Percentiles rank a stretch among this genome's conserved stretches.
Conservation (phyloP, 2,329 filamentous ascomycete genomes). For the Ceratocystis smalleyi region DNA sequence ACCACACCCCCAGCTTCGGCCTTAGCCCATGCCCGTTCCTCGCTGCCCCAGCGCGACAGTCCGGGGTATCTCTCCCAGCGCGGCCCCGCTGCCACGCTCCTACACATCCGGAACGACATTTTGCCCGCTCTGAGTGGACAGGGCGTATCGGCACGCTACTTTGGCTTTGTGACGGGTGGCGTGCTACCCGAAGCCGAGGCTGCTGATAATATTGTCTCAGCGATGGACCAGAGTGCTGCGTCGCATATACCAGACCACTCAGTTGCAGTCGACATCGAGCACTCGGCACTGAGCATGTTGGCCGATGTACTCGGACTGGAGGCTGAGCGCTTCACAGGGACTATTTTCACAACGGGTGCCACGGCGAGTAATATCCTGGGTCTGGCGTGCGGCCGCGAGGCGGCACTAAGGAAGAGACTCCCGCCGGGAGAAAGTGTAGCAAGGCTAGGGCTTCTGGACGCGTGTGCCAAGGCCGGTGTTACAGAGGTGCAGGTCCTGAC, state of each 20-base stretch:
- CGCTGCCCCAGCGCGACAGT: not conserved
- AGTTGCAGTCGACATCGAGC: conserved; percentile 61
- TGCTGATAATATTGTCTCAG: conserved; percentile 70
- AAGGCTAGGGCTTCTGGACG: conserved; percentile 52
- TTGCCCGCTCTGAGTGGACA: conserved; percentile 50
- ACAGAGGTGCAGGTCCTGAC: conserved; percentile 61
- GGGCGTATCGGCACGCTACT: conserved; percentile 54
- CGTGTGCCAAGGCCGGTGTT: conserved; percentile 48
- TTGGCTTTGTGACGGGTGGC: conserved; percentile 79
- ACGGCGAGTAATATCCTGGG: conserved; percentile 75
- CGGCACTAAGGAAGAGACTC: conserved; percentile 32
- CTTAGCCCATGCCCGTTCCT: conserved; percentile 4
- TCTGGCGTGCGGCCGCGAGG: conserved; percentile 49
- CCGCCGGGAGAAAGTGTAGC: conserved; percentile 36
- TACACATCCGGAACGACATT: conserved; percentile 32
- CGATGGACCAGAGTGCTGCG: conserved; percentile 68
- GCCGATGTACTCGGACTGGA: conserved; percentile 49
- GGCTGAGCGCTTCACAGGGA: conserved; percentile 40
- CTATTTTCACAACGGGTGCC: conserved; percentile 43
- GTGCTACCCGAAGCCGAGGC: conserved; percentile 62
- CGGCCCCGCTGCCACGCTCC: not conserved
- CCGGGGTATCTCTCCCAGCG: not conserved
- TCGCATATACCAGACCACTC: conserved; percentile 68
- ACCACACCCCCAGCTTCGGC: not conserved
- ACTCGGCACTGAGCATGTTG: conserved; percentile 53